Evolutionary conservation across 2,329 filamentous ascomycete species (phyloP), one percentile per base, ranked within the genome.

Genomic region (Sporothrix humicola): DNA sequence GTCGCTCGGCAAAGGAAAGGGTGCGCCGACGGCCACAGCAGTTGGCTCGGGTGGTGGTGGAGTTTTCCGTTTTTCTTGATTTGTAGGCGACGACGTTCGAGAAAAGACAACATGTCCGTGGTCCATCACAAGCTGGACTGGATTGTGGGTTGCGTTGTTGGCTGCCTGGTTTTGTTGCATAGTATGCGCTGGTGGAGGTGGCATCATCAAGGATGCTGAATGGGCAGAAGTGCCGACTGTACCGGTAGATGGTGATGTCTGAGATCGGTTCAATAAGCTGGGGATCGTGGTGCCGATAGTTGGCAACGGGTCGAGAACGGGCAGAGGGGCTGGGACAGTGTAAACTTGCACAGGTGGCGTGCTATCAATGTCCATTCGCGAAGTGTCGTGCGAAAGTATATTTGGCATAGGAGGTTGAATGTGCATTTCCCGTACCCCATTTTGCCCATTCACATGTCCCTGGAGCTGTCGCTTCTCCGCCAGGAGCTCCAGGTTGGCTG

Each of bases 401-500:
- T 26, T 26, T 26, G 23, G 23, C 23, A 26, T 26, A 26, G 23
- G 23, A 26, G 23, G 23, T 26, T 26, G 23, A 26, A 26, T 26
- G 23, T 26, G 3, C 23, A 3, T 26, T 26, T 26, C 23, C 23
- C 23, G 23, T 26, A 26, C 23, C 23, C 23, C 23, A 3, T 26
- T 26, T 26, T 26, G 23, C n/a, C n/a, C 20, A 12, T n/a, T 26
- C 15, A n/a, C 50, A 54, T 54, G 54, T 5, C 54, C 20, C 8
- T 69, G 54, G 23, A 50, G 52, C n/a, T 63, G 65, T n/a, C 37
- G 44, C 10, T 9, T 54, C 37, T 26, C 20, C 2, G 44, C 42
- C 23, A 31, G 8, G 2, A 74, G 65, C 23, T 56, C 70, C 48
- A 54, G 56, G 48, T 74, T 70, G 10, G 65, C 54, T 0, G 71